These are phyloP conservation scores for Cryptomeria japonica DNA, from an alignment of 75 land plant genomes.

Conservation along the genomic window DNA sequence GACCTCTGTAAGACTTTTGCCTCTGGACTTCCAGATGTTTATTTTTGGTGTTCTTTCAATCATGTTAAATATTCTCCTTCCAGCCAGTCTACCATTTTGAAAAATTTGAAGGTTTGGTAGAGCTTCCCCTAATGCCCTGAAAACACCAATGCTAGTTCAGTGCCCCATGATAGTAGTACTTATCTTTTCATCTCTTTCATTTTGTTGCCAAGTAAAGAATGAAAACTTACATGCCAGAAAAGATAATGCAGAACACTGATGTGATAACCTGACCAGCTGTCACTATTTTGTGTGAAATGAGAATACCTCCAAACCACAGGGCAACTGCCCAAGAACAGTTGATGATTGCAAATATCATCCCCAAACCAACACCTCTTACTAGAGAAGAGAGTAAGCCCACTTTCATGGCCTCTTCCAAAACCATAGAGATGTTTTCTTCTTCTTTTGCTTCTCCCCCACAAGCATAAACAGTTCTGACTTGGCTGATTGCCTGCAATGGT, in stretches of 20 bases:
- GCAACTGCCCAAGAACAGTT: slow-evolving; percentile 53
- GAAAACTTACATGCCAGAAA: slow-evolving; percentile 65
- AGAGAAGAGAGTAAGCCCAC: slow-evolving; percentile 41
- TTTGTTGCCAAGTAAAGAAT: slow-evolving; percentile 67
- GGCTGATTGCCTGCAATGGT: slow-evolving; percentile 57
- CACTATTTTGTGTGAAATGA: slow-evolving; percentile 36
- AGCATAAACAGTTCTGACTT: slow-evolving; percentile 78
- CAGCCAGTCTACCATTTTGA: slow-evolving; percentile 49
- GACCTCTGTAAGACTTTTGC: slow-evolving; percentile 30
- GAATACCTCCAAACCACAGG: slow-evolving; percentile 60
- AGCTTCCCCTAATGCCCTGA: slow-evolving; percentile 64
- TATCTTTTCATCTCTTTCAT: slow-evolving; percentile 34
- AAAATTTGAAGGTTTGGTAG: slow-evolving; percentile 55
- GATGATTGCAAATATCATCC: slow-evolving; percentile 39
- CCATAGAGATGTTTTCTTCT: slow-evolving; percentile 31
- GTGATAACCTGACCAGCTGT: slow-evolving; percentile 55
- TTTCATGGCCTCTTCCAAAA: slow-evolving; percentile 42
- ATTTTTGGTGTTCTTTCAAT: slow-evolving; percentile 51
- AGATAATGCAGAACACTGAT: slow-evolving; percentile 68
- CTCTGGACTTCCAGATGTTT: slow-evolving; percentile 30
- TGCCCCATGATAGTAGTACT: slow-evolving; percentile 49
- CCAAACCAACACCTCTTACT: slow-evolving; percentile 52
- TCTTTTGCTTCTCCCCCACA: slow-evolving; percentile 55
- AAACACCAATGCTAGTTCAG: not conserved
- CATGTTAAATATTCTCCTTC: slow-evolving; percentile 54